Base-by-base conservation (phyloP, 331 rosid genomes). In the Saraca asoca region DNA sequence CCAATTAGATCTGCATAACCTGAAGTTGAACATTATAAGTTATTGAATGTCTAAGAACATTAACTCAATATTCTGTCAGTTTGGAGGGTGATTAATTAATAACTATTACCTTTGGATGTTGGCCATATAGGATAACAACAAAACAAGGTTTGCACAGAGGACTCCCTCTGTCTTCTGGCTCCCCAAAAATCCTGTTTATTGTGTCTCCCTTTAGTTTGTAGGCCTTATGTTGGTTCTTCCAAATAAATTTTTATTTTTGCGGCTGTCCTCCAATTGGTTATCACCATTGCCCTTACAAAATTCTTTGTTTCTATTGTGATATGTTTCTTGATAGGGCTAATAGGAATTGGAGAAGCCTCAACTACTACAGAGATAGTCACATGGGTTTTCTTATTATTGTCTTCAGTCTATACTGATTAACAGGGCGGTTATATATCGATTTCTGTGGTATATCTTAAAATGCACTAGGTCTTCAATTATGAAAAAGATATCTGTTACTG, bases 391-490 rank as follows among this genome's bases (percentile, higher is more conserved):
- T 20, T 44, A 62, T 44, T 45, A 62, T 9, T 44, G 9, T 5
- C 9, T n/a, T 42, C 11, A 11, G 12, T n/a, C 12, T 42, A 42
- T 62, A 2, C 12, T 45, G 43, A 29, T 41, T 44, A 0, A 18
- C 31, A 33, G 68, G 20, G 42, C 33, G 12, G 15, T 44, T 14
- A 62, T 10, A 53, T 24, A 7, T 20, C 8, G 19, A 50, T 62
- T 61, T 42, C 2, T 7, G 46, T 11, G 12, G 12, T 2, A 8
- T 24, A 44, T 44, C 41, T 13, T 4, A 9, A n/a, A n/a, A 12
- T n/a, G 14, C 24, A 41, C 29, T 49, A n/a, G 17, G 37, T 45
- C 54, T 45, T 62, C 68, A 62, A n/a, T n/a, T n/a, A 62, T 35
- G 18, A 62, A 42, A 20, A 13, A 61, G 9, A 15, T 43, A 34